Base-by-base conservation (phyloP, 2,329 filamentous ascomycete genomes). In the Fusarium continuum region DNA sequence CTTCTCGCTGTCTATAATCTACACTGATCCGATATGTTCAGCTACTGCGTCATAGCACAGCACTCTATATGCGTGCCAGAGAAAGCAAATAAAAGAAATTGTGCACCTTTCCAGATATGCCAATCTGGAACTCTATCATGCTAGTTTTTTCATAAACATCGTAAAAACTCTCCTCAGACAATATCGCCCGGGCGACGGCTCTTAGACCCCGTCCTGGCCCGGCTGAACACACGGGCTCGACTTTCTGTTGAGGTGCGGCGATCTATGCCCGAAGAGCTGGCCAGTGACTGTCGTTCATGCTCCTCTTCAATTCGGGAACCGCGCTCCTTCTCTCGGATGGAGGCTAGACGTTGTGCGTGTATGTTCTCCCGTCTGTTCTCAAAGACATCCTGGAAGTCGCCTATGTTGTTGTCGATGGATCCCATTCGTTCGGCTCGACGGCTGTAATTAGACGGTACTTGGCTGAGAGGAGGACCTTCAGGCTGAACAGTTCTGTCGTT, bases 381-480 rank as follows among this genome's bases (percentile, higher is more conserved):
- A 43, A 81, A 83, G 1, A 83, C 78, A 47, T 83, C 78, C 51
- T 79, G 75, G 73, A 80, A 80, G 64, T 83, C 74, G 31, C 74
- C 73, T 41, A 77, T 70, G 11, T 65, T 67, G 44, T 77, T 75
- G 20, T 74, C 73, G 32, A 77, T 76, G 19, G 74, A 72, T 54
- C 11, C 73, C 67, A 14, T 70, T 29, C 65, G 54, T 6, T 64
- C 60, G 25, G 59, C 71, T 41, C 59, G 57, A 14, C 57, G 55
- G 31, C 65, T 70, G 20, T 56, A 49, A 3, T 43, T 50, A 0
- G 70, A 70, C 1, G 59, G 43, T 2, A 47, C 45, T 14, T 57
- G 67, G 13, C 48, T 41, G 13, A 60, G 31, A 29, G 63, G 43
- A 29, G 63, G 58, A 1, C 46, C 63, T 8, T 66, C 64, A 16